Conservation (phyloP, 2,329 filamentous ascomycete species). For the Fusarium robinianum region DNA sequence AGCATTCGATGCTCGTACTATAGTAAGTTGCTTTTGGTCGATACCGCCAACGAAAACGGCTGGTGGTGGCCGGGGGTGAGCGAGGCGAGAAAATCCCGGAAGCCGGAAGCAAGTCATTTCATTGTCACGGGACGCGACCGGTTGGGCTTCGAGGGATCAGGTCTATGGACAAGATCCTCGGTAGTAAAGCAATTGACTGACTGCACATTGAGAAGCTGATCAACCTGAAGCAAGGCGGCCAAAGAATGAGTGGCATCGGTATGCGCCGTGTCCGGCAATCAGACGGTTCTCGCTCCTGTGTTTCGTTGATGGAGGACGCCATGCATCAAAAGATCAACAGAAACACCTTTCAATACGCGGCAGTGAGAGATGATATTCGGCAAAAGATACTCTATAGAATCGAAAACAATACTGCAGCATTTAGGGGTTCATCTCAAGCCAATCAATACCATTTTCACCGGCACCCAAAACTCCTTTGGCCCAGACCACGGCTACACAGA, state of each 20-base stretch:
- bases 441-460: background rate
- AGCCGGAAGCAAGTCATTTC: conserved; percentile 5
- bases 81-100: conserved; percentile 32
- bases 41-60: background rate
- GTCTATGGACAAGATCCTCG: conserved; percentile 3
- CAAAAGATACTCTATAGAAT: background rate
- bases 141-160: background rate
- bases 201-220: conserved; percentile 9
- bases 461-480: too few species aligned
- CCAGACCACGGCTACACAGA: conserved; percentile 4
- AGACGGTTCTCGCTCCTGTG: conserved; percentile 11
- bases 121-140: conserved; percentile 6
- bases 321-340: background rate
- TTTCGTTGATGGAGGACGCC: background rate
- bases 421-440: background rate
- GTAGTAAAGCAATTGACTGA: conserved; percentile 12
- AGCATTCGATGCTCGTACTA: conserved; percentile 13
- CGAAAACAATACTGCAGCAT: background rate
- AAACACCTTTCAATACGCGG: too few species aligned
- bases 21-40: conserved; percentile 12
- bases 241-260: background rate
- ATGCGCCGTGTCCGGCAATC: conserved; percentile 9
- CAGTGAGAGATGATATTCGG: too few species aligned
- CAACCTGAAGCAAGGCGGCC: background rate
- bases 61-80: conserved; percentile 9